These are phyloP conservation scores for Stephanodiscus minutulus DNA, from an alignment of 108 stramenopile genomes.

Conservation along the genomic window DNA sequence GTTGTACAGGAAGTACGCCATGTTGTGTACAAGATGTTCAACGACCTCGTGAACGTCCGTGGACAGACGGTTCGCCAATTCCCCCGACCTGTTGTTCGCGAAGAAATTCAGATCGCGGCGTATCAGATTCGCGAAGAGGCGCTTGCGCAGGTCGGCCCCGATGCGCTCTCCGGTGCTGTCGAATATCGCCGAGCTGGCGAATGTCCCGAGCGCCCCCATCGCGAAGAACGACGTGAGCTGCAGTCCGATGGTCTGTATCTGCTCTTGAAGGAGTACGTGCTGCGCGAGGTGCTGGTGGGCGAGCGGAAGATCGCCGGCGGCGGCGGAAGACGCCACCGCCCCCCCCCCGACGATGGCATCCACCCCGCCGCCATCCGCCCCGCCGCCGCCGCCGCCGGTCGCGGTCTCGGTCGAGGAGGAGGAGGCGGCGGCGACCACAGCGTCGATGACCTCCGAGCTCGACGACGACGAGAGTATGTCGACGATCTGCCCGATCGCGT, in stretches of 20 bases:
- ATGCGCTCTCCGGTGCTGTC: conserved; percentile 47
- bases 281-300: neutral
- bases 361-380: no score
- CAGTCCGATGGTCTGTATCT: conserved; percentile 34
- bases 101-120: conserved; percentile 41
- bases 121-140: conserved; percentile 37
- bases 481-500: conserved; percentile 42
- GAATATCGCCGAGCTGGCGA: conserved; percentile 38
- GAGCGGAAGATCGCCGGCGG: neutral
- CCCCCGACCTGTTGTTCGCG: conserved; percentile 41
- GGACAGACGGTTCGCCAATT: conserved; percentile 48
- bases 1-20: conserved; percentile 37
- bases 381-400: no score
- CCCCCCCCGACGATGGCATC: no score
- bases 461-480: conserved; percentile 29
- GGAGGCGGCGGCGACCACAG: neutral
- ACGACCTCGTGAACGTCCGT: conserved; percentile 54
- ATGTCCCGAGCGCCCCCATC: conserved; percentile 32
- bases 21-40: conserved; percentile 49
- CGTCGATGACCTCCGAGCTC: conserved; percentile 6
- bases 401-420: neutral
- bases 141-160: conserved; percentile 37
- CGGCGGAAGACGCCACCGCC: no score
- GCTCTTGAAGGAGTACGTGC: conserved; percentile 1
- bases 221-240: conserved; percentile 40